Base-by-base conservation (phyloP, 805 yeast species). In the Metschnikowia lachancei region DNA sequence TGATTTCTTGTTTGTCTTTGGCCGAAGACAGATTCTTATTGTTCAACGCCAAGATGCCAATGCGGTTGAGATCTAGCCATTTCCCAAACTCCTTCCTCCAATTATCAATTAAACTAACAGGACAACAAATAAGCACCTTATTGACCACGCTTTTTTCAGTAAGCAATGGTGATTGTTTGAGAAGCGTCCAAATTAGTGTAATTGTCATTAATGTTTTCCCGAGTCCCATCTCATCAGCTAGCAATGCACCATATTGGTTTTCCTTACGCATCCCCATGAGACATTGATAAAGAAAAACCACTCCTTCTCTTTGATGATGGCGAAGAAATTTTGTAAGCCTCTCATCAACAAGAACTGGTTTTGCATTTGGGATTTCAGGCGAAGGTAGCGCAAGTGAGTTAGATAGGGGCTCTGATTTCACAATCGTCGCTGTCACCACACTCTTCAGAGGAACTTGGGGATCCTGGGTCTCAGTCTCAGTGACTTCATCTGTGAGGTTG, bases 141-240 rank as follows among this genome's bases (percentile, higher is more conserved):
- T 73, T 73, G 14, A 76, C 70, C 0, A 70, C 63, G 0, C 72
- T 77, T 45, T 17, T 72, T 17, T 52, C 56, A 1, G 39, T 37
- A 1, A 47, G 41, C 19, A 49, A 48, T 0, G 91, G 89, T 13
- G 78, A 76, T 54, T 86, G 89, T 52, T 77, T 83, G 16, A 88
- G 62, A 16, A 94, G 64, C 0, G 96, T 89, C 95, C 96, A 89
- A 3, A 92, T 75, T 34, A 89, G 62, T 0, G 95, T 61, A 5
- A 94, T 92, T 0, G 97, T 81, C 78, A 84, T 91, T 35, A 94
- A 65, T 0, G 98, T 91, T 46, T 72, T 72, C 2, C 97, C 97
- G 14, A 94, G 70, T 0, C 99, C 99, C 99, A 94, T 94, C 57
- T 92, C 98, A 64, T 94, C 99, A 0, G 99, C 99, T 36, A 94